Evolutionary conservation across 169 alveolate species (phyloP).

Genomic region (Eimeria zaria): DNA sequence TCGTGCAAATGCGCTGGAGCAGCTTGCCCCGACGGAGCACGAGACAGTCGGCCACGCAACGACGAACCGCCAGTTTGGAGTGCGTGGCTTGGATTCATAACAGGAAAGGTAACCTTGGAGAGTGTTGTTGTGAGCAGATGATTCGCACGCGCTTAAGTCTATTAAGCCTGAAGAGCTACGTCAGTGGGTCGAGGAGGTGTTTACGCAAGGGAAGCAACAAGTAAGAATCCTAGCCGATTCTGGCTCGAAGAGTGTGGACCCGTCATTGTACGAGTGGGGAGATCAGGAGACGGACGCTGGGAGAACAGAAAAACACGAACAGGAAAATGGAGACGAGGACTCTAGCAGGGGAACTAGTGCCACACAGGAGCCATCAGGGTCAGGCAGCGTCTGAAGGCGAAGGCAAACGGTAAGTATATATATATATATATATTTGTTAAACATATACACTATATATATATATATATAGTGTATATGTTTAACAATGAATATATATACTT

Average conservation of each 20-base stretch:
- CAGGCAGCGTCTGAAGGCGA: conserved; percentile 36
- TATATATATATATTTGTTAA: background rate
- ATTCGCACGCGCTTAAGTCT: conserved; percentile 75
- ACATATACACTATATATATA: too few species aligned
- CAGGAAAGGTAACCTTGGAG: background rate
- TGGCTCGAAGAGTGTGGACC: conserved; percentile 83
- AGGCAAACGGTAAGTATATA: background rate
- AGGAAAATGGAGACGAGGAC: conserved; percentile 1
- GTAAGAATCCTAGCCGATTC: conserved; percentile 73
- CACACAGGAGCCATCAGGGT: conserved; percentile 51
- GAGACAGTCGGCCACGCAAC: background rate
- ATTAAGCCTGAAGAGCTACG: conserved; percentile 82
- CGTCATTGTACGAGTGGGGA: conserved; percentile 75
- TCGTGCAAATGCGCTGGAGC: background rate
- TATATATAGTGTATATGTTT: too few species aligned
- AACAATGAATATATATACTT: too few species aligned
- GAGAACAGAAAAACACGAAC: conserved; percentile 17
- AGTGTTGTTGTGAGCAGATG: conserved; percentile 72
- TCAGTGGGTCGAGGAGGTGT: conserved; percentile 85
- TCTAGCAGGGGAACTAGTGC: conserved; percentile 67
- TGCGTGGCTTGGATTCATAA: background rate
- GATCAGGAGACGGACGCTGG: conserved; percentile 46
- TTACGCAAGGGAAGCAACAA: conserved; percentile 72
- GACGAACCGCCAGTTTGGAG: background rate
- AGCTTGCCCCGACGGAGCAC: background rate